Conservation (phyloP, 148 eudicot genomes). For the Limonium bicolor region DNA sequence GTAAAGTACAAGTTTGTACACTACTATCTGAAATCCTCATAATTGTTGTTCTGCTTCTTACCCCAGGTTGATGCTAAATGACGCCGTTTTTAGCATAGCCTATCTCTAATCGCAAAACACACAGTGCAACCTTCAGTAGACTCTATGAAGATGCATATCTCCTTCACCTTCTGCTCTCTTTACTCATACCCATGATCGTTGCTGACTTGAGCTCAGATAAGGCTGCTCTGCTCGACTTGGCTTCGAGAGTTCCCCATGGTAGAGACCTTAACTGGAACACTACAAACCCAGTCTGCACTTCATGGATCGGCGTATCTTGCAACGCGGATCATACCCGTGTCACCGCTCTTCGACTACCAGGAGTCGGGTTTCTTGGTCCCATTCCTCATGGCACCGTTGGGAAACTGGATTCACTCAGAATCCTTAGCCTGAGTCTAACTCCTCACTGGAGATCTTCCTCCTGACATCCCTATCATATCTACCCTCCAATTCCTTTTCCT, state of each 20-base stretch:
- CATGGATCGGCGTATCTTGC: constrained; percentile 81
- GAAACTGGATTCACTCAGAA: constrained; percentile 57
- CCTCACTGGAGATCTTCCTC: constrained; percentile 46
- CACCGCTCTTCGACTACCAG: constrained; percentile 56
- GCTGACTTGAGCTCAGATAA: constrained; percentile 63
- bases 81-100: no score
- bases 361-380: constrained; percentile 55
- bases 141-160: not conserved
- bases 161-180: constrained; percentile 7
- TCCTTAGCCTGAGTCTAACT: constrained; percentile 72
- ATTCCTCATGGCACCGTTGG: constrained; percentile 54
- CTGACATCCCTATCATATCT: constrained; percentile 54
- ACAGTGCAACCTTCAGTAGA: not conserved
- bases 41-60: no score
- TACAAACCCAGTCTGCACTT: constrained; percentile 33
- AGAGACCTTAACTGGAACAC: constrained; percentile 62
- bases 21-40: no score
- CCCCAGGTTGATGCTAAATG: no score
- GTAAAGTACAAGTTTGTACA: no score
- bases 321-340: constrained; percentile 42
- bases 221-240: constrained; percentile 61
- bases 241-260: constrained; percentile 42
- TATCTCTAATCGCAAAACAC: no score
- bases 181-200: constrained; percentile 11
- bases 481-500: constrained; percentile 53